Evolutionary conservation across 805 yeast genomes (phyloP), one percentile per base, ranked within the genome.

Genomic region (Komagataella pseudopastoris): DNA sequence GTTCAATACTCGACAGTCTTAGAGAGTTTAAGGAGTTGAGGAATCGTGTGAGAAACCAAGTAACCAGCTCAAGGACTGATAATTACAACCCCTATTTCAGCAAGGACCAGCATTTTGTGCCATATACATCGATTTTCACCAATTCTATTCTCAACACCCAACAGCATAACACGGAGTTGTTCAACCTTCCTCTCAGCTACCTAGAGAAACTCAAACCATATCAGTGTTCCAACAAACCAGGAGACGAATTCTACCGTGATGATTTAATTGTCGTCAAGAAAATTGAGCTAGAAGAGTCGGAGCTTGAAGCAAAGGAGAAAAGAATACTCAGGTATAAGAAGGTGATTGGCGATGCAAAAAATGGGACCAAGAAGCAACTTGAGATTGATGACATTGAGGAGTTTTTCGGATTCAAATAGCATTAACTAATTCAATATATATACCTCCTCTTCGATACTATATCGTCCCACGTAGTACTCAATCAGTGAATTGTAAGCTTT

Each of bases 401-500:
- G 52, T 65, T 60, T 51, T 63, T 65, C 55, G 68, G 64, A n/a
- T 63, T 62, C 47, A 61, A 61, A 56, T 62, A 47, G 43, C 44
- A 22, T 22, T 23, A 22, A 18, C 22, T 30, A 30, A 24, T 17
- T 17, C 14, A n/a, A 6, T 36, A 24, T 24, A 30, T 48, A 16
- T 23, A 48, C 16, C 16, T 30, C 18, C 23, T 47, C 44, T 14
- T 45, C 23, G n/a, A 53, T 53, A n/a, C 60, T 56, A 52, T 53
- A 60, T 36, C 56, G 53, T 14, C 39, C 52, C n/a, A 56, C 54
- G 55, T 74, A 72, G 57, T 71, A 76, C 4, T 60, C 58, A n/a
- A 76, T 65, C 47, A 73, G 55, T 1, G 71, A 72, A 45, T 65
- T 53, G 56, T 75, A 73, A 0, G 76, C 81, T 2, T 59, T 62